Evolutionary conservation across 306 rosid species (phyloP), one percentile per base, ranked within the genome.

Genomic region (Ochetophila trinervis): DNA sequence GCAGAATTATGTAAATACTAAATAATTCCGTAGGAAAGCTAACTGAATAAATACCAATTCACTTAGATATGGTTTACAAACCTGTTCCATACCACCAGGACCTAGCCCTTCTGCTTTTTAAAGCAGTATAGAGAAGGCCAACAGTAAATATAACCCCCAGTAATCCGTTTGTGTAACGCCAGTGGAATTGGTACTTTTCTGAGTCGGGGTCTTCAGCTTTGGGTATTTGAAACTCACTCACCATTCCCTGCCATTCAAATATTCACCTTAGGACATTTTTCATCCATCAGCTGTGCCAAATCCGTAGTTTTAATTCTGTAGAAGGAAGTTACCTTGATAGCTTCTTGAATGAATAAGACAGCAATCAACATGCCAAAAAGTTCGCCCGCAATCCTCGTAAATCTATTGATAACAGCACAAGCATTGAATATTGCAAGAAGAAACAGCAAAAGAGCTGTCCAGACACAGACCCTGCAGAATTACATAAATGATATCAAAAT

Each of bases 11-110:
- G 40, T 53, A 70, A 52, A 22, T 62, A 8, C 6, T 20, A 32
- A 74, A 22, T 7, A 50, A 19, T 59, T 48, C 50, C 16, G n/a
- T 35, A 17, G 0, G 14, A 42, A 40, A 66, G 20, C 27, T 14
- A 63, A 22, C 44, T 4, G 27, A 68, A 50, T 13, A 57, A 63
- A 20, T 57, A 36, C 27, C 19, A 21, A 61, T 60, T 30, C 19
- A 36, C 24, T 52, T 22, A 60, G 13, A 16, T 65, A 63, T 21
- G 22, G 15, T 55, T 24, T 50, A 77, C 86, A 67, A 78, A 91
- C 92, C 95, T 86, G 96, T 83, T 37, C 86, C 85, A 51, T 89
- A 92, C 67, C 80, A 74, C 98, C 96, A 92, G 32, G 92, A 83
- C 72, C 98, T 83, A 0, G 96, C 98, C 68, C 73, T 87, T 80